Conservation (phyloP, 2,329 filamentous ascomycete genomes). For the Stemphylium lycopersici region DNA sequence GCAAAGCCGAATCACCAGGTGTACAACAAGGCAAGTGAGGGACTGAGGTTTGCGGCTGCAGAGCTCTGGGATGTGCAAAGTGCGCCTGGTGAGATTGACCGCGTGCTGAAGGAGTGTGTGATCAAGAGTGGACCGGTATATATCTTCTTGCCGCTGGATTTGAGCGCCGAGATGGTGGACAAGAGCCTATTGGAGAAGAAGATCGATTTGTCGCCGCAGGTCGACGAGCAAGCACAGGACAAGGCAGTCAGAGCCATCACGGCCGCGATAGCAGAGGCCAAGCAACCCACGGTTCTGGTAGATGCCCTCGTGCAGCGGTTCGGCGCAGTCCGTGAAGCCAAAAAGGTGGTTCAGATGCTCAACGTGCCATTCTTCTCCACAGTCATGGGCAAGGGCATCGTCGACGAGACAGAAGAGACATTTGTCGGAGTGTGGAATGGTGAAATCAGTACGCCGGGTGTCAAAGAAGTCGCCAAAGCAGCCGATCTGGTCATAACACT, state of each 20-base stretch:
- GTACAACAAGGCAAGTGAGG: conserved; percentile 50
- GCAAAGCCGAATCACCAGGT: conserved; percentile 49
- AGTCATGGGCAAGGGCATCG: conserved; percentile 52
- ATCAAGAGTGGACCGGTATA: conserved; percentile 52
- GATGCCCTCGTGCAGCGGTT: conserved; percentile 51
- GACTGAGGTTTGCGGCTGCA: conserved; percentile 49
- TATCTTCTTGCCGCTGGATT: conserved; percentile 53
- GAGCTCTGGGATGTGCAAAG: conserved; percentile 50
- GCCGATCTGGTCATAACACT: conserved; percentile 49
- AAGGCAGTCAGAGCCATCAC: conserved; percentile 45
- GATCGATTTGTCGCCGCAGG: conserved; percentile 42
- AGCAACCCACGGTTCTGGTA: conserved; percentile 49
- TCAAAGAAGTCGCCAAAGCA: conserved; percentile 44
- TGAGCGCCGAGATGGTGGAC: conserved; percentile 47
- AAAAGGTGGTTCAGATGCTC: conserved; percentile 43
- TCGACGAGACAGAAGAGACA: conserved; percentile 50
- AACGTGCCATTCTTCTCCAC: conserved; percentile 48
- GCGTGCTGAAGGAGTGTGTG: conserved; percentile 52
- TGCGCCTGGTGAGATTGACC: conserved; percentile 52
- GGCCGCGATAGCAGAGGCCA: conserved; percentile 39
- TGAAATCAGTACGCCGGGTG: conserved; percentile 44
- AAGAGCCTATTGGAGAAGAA: conserved; percentile 44
- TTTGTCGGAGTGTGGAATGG: conserved; percentile 53
- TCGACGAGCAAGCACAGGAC: conserved; percentile 34
- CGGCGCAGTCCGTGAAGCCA: conserved; percentile 42